Conservation (phyloP, 257 asterid species). For the Jasminum sambac region DNA sequence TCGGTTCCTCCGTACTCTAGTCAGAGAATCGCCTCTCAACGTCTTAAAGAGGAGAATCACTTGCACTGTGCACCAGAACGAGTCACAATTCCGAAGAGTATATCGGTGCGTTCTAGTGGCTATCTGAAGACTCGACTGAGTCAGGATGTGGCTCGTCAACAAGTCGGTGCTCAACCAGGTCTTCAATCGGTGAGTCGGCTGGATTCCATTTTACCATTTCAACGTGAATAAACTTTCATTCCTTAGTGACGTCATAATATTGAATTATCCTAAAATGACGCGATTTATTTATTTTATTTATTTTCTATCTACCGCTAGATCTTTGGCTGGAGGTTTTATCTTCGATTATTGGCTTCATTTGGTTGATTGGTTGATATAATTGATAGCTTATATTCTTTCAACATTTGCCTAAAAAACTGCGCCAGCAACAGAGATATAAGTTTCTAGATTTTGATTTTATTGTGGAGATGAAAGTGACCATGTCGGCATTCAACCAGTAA, state of each 20-base stretch:
- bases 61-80: constrained; percentile 39
- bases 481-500: neutral
- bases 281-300: too few species aligned
- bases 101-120: constrained; percentile 72
- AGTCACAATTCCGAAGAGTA: constrained; percentile 70
- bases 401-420: neutral
- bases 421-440: neutral
- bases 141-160: constrained; percentile 32
- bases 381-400: neutral
- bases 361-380: neutral
- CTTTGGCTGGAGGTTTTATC: neutral
- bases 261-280: too few species aligned
- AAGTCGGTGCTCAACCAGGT: constrained; percentile 28
- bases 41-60: constrained; percentile 39
- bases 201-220: neutral
- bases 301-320: neutral
- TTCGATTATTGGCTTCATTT: neutral
- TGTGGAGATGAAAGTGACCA: neutral
- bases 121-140: constrained; percentile 47
- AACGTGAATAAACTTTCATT: neutral
- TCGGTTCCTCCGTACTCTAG: constrained; percentile 20
- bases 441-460: neutral
- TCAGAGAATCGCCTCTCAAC: constrained; percentile 28
- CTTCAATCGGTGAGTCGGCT: constrained; percentile 48
- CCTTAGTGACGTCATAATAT: neutral